Evolutionary conservation across 306 rosid species (phyloP).

Genomic region (Dalbergia oliveri): DNA sequence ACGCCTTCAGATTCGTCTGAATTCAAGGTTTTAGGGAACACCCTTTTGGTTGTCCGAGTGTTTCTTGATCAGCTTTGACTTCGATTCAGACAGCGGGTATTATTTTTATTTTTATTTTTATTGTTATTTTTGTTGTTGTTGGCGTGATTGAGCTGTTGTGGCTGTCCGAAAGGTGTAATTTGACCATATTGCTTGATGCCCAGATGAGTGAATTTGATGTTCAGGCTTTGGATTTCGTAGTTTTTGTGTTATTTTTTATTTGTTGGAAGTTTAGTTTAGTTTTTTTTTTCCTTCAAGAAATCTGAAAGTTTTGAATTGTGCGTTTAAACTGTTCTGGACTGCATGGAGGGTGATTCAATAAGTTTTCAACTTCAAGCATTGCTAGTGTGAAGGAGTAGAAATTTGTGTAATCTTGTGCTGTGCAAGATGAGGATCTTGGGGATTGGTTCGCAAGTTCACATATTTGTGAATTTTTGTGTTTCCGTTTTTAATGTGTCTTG

Average conservation of each 20-base stretch:
- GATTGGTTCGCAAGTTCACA: background rate
- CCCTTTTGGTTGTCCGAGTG: conserved; percentile 1
- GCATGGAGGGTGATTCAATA: conserved; percentile 29
- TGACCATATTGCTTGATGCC: conserved; percentile 34
- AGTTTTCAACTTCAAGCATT: conserved; percentile 26
- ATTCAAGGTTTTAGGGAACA: conserved; percentile 44
- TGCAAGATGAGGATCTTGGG: conserved; percentile 41
- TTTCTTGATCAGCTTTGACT: conserved; percentile 39
- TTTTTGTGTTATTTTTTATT: too few relatives aligned
- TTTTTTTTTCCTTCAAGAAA: conserved; percentile 11
- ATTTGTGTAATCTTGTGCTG: conserved; percentile 22
- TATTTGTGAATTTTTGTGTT: conserved; percentile 14
- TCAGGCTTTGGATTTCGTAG: conserved; percentile 18
- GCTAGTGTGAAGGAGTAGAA: conserved; percentile 5
- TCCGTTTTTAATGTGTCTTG: conserved; percentile 5
- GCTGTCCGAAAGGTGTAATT: conserved; percentile 16
- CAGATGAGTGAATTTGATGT: conserved; percentile 40
- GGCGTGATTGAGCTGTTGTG: conserved; percentile 8
- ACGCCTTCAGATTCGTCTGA: conserved; percentile 45
- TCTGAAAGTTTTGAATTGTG: conserved; percentile 23
- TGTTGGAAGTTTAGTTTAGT: too few relatives aligned
- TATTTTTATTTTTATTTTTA: background rate
- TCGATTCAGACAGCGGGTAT: conserved; percentile 29
- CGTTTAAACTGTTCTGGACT: conserved; percentile 26
- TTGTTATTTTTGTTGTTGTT: background rate